phyloP scores from a whole-genome alignment of 768 basidiomycete species.

The Gloeophyllum trabeum region DNA sequence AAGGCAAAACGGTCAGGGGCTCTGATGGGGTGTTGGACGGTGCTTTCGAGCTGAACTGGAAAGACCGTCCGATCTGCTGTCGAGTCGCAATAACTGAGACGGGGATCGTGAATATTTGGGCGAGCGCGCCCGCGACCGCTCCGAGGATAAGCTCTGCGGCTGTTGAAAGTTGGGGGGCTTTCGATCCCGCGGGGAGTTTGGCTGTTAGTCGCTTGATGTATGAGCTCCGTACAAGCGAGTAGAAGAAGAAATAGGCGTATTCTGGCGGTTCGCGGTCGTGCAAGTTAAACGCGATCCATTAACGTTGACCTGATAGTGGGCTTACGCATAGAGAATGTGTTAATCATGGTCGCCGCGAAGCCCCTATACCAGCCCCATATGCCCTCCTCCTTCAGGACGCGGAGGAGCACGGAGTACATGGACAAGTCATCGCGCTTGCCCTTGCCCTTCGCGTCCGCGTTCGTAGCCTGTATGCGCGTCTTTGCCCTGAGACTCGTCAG shows the following conservation, averaged over 20 bases:
- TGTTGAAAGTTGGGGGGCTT: slow-evolving; percentile 54
- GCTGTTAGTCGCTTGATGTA: slow-evolving; percentile 65
- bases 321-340: slow-evolving; percentile 93
- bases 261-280: too few species aligned
- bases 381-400: slow-evolving; percentile 75
- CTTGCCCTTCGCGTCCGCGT: slow-evolving; percentile 40
- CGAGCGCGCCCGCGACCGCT: slow-evolving; percentile 85
- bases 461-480: slow-evolving; percentile 84
- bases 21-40: not conserved
- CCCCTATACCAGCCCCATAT: slow-evolving; percentile 79
- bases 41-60: slow-evolving; percentile 3
- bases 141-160: slow-evolving; percentile 79
- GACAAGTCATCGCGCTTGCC: slow-evolving; percentile 34
- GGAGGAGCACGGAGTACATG: slow-evolving; percentile 52
- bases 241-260: slow-evolving; percentile 99
- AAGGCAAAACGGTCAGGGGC: slow-evolving; percentile 3
- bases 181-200: slow-evolving; percentile 48
- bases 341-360: slow-evolving; percentile 94
- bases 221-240: slow-evolving; percentile 77
- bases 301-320: not conserved
- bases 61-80: slow-evolving; percentile 72
- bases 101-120: slow-evolving; percentile 97
- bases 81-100: slow-evolving; percentile 96
- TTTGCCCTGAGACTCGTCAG: slow-evolving; percentile 53
- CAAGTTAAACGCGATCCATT: not conserved